Evolutionary conservation across 2,329 filamentous ascomycete genomes (phyloP).

Genomic region (Alternaria angustiovoidea): DNA sequence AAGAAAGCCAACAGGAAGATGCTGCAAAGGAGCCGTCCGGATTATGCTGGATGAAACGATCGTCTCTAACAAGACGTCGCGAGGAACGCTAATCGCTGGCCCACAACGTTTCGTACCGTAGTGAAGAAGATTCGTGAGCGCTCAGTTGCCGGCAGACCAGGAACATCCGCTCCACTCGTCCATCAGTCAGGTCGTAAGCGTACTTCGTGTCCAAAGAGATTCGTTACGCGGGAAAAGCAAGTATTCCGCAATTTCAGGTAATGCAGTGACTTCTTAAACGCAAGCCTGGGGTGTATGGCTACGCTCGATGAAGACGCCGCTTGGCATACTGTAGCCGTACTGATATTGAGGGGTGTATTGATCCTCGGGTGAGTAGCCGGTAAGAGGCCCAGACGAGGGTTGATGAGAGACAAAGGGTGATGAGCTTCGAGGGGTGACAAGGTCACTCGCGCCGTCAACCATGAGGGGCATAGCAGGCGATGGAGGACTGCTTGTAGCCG

Average conservation of each 20-base stretch:
- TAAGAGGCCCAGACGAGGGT: slow-evolving; percentile 54
- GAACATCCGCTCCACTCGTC: slow-evolving; percentile 49
- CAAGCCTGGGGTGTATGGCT: slow-evolving; percentile 56
- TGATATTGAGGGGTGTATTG: slow-evolving; percentile 53
- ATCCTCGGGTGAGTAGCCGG: slow-evolving; percentile 52
- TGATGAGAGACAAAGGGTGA: slow-evolving; percentile 52
- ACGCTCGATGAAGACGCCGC: slow-evolving; percentile 55
- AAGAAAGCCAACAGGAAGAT: slow-evolving; percentile 45
- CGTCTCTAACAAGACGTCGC: slow-evolving; percentile 22
- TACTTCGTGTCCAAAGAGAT: slow-evolving; percentile 48
- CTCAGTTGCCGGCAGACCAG: slow-evolving; percentile 28
- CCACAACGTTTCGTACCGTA: slow-evolving; percentile 40
- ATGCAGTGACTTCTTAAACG: slow-evolving; percentile 32
- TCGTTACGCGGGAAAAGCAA: slow-evolving; percentile 37
- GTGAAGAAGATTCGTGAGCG: slow-evolving; percentile 47
- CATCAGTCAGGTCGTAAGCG: slow-evolving; percentile 44
- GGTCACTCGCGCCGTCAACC: slow-evolving; percentile 53
- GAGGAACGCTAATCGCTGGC: slow-evolving; percentile 30
- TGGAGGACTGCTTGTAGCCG: slow-evolving; percentile 48
- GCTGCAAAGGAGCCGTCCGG: slow-evolving; percentile 42
- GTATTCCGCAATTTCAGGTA: slow-evolving; percentile 14
- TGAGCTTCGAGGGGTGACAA: slow-evolving; percentile 34
- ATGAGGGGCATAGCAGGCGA: slow-evolving; percentile 44
- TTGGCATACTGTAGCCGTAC: slow-evolving; percentile 52
- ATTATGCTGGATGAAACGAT: slow-evolving; percentile 37